Evolutionary conservation across 768 basidiomycete genomes (phyloP), one percentile per base, ranked within the genome.

Genomic region (Leucocoprinus sp.): DNA sequence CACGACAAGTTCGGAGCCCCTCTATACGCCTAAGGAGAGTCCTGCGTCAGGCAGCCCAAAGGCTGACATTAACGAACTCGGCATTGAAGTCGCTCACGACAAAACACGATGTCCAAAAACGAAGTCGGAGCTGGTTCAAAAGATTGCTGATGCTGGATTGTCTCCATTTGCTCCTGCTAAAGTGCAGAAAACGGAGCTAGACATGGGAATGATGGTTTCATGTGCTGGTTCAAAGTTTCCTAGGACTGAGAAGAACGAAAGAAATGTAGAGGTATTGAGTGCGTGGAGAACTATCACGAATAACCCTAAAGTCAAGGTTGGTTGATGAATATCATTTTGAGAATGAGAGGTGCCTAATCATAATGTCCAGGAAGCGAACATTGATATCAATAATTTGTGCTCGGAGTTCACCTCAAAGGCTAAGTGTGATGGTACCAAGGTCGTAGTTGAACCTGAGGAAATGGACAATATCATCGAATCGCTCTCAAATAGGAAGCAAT

Each of bases 371-470:
- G 45, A 53, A 21, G 43, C 88, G 81, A 83, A 86, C 55, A 68
- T 77, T 29, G 89, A 91, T 55, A 78, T 91, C 47, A 86, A 83
- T 54, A 74, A 83, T 38, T 67, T 92, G 18, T 92, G 89, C 57
- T 55, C 76, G 5, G 84, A 90, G 61, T 88, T 92, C 57, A 75
- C 85, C 37, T 74, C 63, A 57, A 91, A 92, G 66, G 89, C 89
- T 37, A 72, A 78, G 36, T 92, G 89, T 56, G 88, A 90, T 50
- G 89, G 89, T 28, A 79, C 78, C 21, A 87, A 85, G 65, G 83
- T 89, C 29, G 88, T 90, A 15, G 62, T 91, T 38, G 84, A 78
- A 54, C 76, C 75, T 18, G 63, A 67, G 52, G 71, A 72, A 27
- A 72, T 76, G 44, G 57, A 63, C 52, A 61, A 63, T 50, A 76